phyloP scores from a whole-genome alignment of 2,329 filamentous ascomycete genomes.

The Hirsutella thompsonii region DNA sequence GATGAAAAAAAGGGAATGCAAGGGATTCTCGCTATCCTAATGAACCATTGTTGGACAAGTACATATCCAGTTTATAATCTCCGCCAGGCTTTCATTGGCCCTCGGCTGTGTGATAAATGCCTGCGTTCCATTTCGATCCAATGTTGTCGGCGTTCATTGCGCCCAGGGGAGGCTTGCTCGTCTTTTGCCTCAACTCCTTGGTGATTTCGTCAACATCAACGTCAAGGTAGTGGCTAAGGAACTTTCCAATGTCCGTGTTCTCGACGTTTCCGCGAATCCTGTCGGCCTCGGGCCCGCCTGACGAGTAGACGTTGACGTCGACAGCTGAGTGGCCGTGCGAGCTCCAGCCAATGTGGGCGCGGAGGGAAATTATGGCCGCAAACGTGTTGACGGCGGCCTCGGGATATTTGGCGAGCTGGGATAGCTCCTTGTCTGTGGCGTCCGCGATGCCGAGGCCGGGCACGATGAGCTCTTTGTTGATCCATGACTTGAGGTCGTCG shows the following conservation, averaged over 20 bases:
- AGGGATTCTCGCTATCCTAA: too few species aligned
- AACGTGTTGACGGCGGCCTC: slow-evolving; percentile 45
- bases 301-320: slow-evolving; percentile 94
- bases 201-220: slow-evolving; percentile 73
- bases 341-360: slow-evolving; percentile 85
- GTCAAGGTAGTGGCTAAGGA: slow-evolving; percentile 65
- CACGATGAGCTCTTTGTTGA: slow-evolving; percentile 54
- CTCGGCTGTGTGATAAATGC: background rate
- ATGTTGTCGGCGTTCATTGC: background rate
- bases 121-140: background rate
- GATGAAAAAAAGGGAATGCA: too few species aligned
- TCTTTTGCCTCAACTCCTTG: slow-evolving; percentile 53
- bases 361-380: slow-evolving; percentile 73
- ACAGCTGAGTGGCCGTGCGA: slow-evolving; percentile 89
- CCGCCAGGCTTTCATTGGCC: too few species aligned
- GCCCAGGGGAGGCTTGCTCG: slow-evolving; percentile 7
- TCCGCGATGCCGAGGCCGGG: slow-evolving; percentile 67
- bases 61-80: too few species aligned
- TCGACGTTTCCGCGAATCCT: slow-evolving; percentile 75
- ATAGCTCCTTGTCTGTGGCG: slow-evolving; percentile 57
- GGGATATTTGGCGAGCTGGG: slow-evolving; percentile 46
- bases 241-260: slow-evolving; percentile 83
- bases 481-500: slow-evolving; percentile 44
- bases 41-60: too few species aligned
- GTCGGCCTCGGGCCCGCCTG: slow-evolving; percentile 49